Conservation (phyloP, 2,329 filamentous ascomycete species). For the Beauveria sp. region DNA sequence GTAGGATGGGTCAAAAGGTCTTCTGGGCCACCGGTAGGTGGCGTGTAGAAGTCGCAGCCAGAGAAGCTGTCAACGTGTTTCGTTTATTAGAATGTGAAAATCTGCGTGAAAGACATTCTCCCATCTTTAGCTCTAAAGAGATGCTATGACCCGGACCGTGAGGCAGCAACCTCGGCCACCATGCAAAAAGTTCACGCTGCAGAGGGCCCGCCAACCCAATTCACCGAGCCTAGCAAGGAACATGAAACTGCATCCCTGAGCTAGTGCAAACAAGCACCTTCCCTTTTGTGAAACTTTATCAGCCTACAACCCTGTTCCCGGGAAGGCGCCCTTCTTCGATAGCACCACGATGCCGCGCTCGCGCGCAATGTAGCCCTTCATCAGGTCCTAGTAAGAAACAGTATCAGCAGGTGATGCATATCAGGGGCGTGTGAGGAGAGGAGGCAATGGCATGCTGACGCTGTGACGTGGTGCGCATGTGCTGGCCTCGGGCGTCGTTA, state of each 20-base stretch:
- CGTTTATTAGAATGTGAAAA: no score
- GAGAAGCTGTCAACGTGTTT: no score
- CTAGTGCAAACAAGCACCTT: neutral
- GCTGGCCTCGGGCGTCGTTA: slow-evolving; percentile 9
- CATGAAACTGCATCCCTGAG: neutral
- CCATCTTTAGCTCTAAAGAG: no score
- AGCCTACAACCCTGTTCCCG: slow-evolving; percentile 65
- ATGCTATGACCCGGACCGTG: neutral
- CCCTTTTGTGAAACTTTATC: neutral
- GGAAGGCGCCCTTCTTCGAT: slow-evolving; percentile 89
- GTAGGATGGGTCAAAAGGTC: neutral
- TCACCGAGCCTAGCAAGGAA: neutral
- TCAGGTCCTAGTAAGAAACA: slow-evolving; percentile 58
- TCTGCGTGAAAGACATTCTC: no score
- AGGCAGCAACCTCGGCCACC: neutral
- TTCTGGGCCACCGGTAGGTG: slow-evolving; percentile 1
- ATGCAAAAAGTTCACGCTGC: neutral
- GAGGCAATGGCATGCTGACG: slow-evolving; percentile 7
- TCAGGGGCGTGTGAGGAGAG: neutral
- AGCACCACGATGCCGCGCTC: slow-evolving; percentile 85
- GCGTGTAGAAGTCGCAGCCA: neutral
- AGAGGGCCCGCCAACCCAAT: neutral
- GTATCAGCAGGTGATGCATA: slow-evolving; percentile 26
- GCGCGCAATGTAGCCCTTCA: slow-evolving; percentile 97
- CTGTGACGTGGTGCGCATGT: slow-evolving; percentile 14